These are phyloP conservation scores for Dioscorea zingiberensis DNA, from an alignment of 106 monocot species.

Conservation along the genomic window DNA sequence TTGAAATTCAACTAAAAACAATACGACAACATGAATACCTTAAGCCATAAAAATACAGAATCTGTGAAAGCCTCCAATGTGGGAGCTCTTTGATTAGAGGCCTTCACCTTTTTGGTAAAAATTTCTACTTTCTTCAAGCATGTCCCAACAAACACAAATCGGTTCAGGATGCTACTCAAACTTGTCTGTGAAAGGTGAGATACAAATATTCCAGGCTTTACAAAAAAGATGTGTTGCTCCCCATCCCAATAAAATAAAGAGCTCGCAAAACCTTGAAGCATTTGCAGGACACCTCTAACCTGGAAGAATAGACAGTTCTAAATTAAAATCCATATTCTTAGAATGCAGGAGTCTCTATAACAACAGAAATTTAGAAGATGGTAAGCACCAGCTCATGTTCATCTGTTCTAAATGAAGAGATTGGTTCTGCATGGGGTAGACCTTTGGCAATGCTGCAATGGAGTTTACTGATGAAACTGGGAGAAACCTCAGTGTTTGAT, in stretches of 20 bases:
- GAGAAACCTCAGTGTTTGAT: slow-evolving; percentile 9
- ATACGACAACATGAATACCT: slow-evolving; percentile 29
- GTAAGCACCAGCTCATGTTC: slow-evolving; percentile 65
- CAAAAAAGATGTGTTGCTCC: slow-evolving; percentile 17
- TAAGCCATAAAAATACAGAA: slow-evolving; percentile 72
- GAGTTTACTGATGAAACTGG: slow-evolving; percentile 71
- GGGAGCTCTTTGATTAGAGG: slow-evolving; percentile 32
- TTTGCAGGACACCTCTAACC: slow-evolving; percentile 60
- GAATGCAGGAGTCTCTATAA: too few species aligned
- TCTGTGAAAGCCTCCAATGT: slow-evolving; percentile 73
- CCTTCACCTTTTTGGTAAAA: slow-evolving; percentile 57
- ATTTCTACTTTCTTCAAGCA: slow-evolving; percentile 77
- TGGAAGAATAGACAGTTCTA: slow-evolving; percentile 13
- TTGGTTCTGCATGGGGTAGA: slow-evolving; percentile 58
- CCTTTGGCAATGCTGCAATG: slow-evolving; percentile 57
- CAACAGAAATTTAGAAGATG: background rate
- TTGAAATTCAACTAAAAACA: background rate
- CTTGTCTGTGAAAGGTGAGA: slow-evolving; percentile 68
- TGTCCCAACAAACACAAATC: slow-evolving; percentile 58
- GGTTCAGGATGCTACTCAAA: slow-evolving; percentile 36
- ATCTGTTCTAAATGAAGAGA: slow-evolving; percentile 36
- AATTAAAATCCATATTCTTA: too few species aligned
- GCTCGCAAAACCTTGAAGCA: slow-evolving; percentile 84
- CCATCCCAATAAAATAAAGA: slow-evolving; percentile 64
- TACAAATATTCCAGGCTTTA: slow-evolving; percentile 51